Base-by-base conservation (phyloP, 768 basidiomycete species). In the Leccinellum luteum region DNA sequence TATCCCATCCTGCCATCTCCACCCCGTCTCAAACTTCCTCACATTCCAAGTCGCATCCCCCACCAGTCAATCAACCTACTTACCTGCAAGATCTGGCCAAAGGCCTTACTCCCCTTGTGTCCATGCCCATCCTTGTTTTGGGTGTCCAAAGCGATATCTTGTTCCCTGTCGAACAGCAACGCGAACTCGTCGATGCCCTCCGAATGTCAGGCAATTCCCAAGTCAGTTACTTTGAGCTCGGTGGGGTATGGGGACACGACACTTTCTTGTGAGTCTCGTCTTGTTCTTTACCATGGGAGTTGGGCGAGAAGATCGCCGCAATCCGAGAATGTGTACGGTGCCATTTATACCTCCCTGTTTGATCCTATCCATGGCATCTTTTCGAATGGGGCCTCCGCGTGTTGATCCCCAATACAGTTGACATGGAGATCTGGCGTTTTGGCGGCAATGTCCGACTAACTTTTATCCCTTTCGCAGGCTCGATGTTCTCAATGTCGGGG, bases 161-260 rank as follows among this genome's bases (percentile, higher is more conserved):
- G 19, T 98, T 98, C 75, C 92, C 96, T 0, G 91, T 97, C 9
- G 96, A 98, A 66, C 97, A 99, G 74, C 97, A 98, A 70, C 79
- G 96, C 38, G 97, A 99, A 74, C 78, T 96, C 8, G 94, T 87
- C 6, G 94, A 97, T 70, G 96, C 95, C 23, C 74, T 99, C 60
- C 83, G 92, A 59, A 83, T 93, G 82, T 85, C 89, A 1, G 97
- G 97, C 0, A 98, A 98, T 71, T 74, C 85, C 15, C 77, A 81
- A 56, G 97, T 99, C 27, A 89, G 91, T 58, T 98, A 98, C 73
- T 99, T 96, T 70, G 97, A 98, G 74, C 81, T 98, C 2, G 96
- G 96, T 27, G 95, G 96, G 9, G 95, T 98, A n/a, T 98, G 94
- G 95, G 97, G 97, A 1, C 96, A 99, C 68, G 96, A 99, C 74